These are phyloP conservation scores for Rubroshorea leprosula DNA, from an alignment of 345 rosid species.

Conservation along the genomic window DNA sequence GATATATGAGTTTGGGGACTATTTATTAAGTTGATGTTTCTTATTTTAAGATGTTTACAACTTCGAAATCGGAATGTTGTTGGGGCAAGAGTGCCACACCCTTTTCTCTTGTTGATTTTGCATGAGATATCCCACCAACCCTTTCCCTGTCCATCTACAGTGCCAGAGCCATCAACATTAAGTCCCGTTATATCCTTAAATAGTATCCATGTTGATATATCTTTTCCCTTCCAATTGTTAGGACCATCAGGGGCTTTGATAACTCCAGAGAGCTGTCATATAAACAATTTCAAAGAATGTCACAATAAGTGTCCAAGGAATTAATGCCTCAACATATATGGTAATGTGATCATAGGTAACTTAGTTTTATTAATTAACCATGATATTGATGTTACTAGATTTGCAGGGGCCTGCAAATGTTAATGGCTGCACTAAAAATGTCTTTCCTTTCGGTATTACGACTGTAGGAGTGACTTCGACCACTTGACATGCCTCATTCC, in stretches of 20 bases:
- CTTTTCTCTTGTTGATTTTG: too few species aligned
- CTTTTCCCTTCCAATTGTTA: constrained; percentile 9
- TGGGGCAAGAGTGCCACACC: too few species aligned
- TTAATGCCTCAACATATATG: too few species aligned
- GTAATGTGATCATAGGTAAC: too few species aligned
- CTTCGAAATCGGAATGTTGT: too few species aligned
- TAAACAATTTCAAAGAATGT: too few species aligned
- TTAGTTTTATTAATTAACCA: constrained; percentile 2
- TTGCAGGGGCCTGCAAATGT: constrained; percentile 29
- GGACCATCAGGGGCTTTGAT: constrained; percentile 19
- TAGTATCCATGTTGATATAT: constrained; percentile 7
- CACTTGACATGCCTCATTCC: constrained; percentile 17
- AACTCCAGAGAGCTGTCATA: constrained; percentile 12
- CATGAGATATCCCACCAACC: constrained; percentile 15
- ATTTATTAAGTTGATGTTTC: not conserved
- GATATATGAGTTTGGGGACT: constrained; percentile 27
- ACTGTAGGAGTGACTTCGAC: constrained; percentile 6
- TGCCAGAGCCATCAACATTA: not conserved
- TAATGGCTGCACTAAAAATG: constrained; percentile 11
- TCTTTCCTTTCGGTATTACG: constrained; percentile 18
- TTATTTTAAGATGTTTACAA: constrained; percentile 12
- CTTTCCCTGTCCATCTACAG: constrained; percentile 1
- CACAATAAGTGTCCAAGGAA: too few species aligned
- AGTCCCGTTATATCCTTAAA: constrained; percentile 16
- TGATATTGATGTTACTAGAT: constrained; percentile 7